Evolutionary conservation across 495 filamentous ascomycete species (phyloP).

Genomic region (Eremomyces bilateralis): DNA sequence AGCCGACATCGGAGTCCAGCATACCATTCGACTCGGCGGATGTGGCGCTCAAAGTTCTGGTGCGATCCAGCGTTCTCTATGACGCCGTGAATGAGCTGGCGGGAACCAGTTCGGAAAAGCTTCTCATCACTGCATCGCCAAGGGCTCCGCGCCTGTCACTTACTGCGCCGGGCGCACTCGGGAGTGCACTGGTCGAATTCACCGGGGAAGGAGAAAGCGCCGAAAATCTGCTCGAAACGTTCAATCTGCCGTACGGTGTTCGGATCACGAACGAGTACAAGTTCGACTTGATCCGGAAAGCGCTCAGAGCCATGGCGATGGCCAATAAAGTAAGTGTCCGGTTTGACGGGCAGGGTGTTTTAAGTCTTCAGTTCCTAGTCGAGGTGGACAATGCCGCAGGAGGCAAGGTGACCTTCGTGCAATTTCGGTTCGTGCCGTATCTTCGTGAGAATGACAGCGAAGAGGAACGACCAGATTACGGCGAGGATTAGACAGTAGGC

Average conservation of each 20-base stretch:
- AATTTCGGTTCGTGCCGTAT: conserved; percentile 58
- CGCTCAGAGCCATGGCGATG: conserved; percentile 67
- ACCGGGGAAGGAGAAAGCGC: conserved; percentile 21
- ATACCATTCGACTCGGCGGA: conserved; percentile 68
- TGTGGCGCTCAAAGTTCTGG: conserved; percentile 82
- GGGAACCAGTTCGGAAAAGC: conserved; percentile 40
- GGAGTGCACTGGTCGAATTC: conserved; percentile 69
- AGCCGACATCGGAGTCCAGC: conserved; percentile 39
- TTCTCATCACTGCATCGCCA: conserved; percentile 41
- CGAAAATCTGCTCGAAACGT: conserved; percentile 54
- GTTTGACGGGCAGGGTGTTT: conserved; percentile 65
- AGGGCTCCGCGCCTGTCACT: conserved; percentile 52
- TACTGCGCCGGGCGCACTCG: conserved; percentile 49
- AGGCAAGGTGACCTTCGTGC: conserved; percentile 39
- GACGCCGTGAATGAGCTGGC: conserved; percentile 69
- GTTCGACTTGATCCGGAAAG: conserved; percentile 64
- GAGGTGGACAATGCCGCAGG: conserved; percentile 34
- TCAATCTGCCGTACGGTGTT: conserved; percentile 29
- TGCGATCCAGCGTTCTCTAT: conserved; percentile 60
- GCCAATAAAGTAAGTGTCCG: conserved; percentile 84
- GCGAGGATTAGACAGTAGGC: too few species aligned
- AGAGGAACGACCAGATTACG: conserved; percentile 25
- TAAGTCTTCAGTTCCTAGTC: conserved; percentile 95
- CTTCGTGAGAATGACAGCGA: conserved; percentile 35
- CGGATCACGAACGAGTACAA: conserved; percentile 44